Percentiles rank a stretch among this genome's conserved stretches.
These are phyloP conservation scores for Ramaria sp. DNA, from an alignment of 768 basidiomycete genomes.

Conservation along the genomic window DNA sequence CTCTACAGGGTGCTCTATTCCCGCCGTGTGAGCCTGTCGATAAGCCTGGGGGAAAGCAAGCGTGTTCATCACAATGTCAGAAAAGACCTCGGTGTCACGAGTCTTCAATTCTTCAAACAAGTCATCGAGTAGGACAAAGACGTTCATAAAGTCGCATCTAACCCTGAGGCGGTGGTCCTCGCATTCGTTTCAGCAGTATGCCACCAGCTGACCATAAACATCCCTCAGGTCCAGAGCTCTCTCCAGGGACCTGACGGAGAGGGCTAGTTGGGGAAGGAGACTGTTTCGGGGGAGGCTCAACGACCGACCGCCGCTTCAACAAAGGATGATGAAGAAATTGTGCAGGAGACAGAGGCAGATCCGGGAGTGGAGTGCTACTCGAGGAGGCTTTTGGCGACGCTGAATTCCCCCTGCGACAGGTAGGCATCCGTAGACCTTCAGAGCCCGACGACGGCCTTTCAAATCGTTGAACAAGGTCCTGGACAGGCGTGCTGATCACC, in stretches of 20 bases:
- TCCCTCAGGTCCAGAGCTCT: too few species aligned
- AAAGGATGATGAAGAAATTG: conserved; percentile 11
- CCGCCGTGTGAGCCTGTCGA: conserved; percentile 11
- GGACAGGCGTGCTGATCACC: conserved; percentile 19
- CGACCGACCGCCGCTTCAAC: conserved; percentile 1
- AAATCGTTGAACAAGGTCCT: conserved; percentile 19
- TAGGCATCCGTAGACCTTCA: background rate
- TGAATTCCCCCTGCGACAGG: background rate
- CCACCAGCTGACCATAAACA: conserved; percentile 45
- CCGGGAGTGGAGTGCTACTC: background rate
- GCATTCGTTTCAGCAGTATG: conserved; percentile 49
- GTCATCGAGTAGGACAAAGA: conserved; percentile 32
- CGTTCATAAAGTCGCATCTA: conserved; percentile 55
- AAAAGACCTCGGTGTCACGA: conserved; percentile 12
- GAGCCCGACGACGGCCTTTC: conserved; percentile 13
- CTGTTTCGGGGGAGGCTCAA: background rate
- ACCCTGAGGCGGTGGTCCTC: conserved; percentile 46
- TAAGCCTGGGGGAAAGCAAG: conserved; percentile 18
- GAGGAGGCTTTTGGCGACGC: background rate
- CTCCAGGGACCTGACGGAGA: background rate
- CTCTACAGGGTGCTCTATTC: conserved; percentile 16
- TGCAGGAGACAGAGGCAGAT: conserved; percentile 6
- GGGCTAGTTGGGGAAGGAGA: background rate
- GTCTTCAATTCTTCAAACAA: conserved; percentile 23
- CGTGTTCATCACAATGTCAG: conserved; percentile 21